These are phyloP conservation scores for Ascochyta pisi DNA, from an alignment of 2,329 filamentous ascomycete genomes.

Conservation along the genomic window DNA sequence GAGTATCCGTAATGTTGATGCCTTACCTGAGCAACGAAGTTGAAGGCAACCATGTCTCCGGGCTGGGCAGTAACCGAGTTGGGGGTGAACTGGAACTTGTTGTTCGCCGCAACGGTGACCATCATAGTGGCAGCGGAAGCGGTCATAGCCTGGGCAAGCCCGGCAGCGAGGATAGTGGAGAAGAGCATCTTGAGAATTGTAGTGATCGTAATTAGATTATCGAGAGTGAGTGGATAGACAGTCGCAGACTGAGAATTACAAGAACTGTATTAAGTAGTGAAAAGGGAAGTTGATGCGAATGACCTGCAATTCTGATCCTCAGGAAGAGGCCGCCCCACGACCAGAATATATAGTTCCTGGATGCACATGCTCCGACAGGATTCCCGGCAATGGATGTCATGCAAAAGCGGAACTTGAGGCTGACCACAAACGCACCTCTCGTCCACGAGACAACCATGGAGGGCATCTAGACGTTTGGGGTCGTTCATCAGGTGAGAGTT, in stretches of 20 bases:
- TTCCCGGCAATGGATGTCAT: not conserved
- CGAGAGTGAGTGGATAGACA: slow-evolving; percentile 7
- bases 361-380: not conserved
- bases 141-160: slow-evolving; percentile 33
- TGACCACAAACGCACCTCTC: slow-evolving; percentile 15
- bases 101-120: slow-evolving; percentile 42
- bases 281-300: slow-evolving; percentile 19
- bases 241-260: slow-evolving; percentile 12
- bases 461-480: slow-evolving; percentile 3
- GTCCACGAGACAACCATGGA: slow-evolving; percentile 7
- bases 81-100: slow-evolving; percentile 40
- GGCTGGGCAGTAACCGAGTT: slow-evolving; percentile 36
- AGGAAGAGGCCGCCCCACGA: slow-evolving; percentile 5
- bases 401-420: slow-evolving; percentile 16
- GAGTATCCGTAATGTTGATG: not conserved
- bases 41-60: slow-evolving; percentile 39
- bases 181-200: slow-evolving; percentile 33
- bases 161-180: slow-evolving; percentile 27
- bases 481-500: slow-evolving; percentile 2
- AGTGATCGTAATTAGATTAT: slow-evolving; percentile 4
- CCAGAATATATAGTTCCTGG: slow-evolving; percentile 18
- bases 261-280: slow-evolving; percentile 3
- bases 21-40: slow-evolving; percentile 31
- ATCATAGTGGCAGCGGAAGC: slow-evolving; percentile 38
- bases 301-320: slow-evolving; percentile 26